Conservation (phyloP, 306 rosid genomes). For the Cicer pinnatifidum region DNA sequence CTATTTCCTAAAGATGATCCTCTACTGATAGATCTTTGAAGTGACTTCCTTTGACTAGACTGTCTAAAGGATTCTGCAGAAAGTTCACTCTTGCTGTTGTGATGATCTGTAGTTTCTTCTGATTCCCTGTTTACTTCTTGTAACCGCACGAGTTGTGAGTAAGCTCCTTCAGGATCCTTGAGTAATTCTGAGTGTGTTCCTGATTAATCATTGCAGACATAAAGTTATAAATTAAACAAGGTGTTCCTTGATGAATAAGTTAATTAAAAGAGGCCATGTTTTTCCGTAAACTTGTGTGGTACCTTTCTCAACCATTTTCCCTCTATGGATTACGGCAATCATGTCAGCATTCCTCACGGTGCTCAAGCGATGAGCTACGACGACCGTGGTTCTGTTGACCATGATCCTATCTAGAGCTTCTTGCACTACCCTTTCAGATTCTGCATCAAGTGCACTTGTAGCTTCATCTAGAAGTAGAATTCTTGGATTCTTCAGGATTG, state of each 20-base stretch:
- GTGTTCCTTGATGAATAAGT: too few relatives aligned
- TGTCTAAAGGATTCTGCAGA: constrained; percentile 59
- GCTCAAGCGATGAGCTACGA: constrained; percentile 96
- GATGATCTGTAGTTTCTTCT: constrained; percentile 47
- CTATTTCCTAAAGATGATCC: constrained; percentile 79
- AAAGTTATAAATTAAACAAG: neutral
- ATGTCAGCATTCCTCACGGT: constrained; percentile 80
- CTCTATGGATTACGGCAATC: constrained; percentile 91
- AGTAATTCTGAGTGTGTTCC: constrained; percentile 74
- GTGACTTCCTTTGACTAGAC: constrained; percentile 63
- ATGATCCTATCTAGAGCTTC: constrained; percentile 87
- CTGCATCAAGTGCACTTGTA: constrained; percentile 93
- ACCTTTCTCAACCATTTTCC: constrained; percentile 96
- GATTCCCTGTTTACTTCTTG: constrained; percentile 66
- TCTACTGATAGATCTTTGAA: constrained; percentile 62
- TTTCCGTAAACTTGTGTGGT: neutral
- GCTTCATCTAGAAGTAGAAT: constrained; percentile 92
- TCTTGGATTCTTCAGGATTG: constrained; percentile 80
- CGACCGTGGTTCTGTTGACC: constrained; percentile 79
- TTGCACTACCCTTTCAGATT: constrained; percentile 89
- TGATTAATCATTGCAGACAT: constrained; percentile 43
- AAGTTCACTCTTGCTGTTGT: constrained; percentile 47
- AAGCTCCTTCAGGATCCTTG: constrained; percentile 79
- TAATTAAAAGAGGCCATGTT: too few relatives aligned
- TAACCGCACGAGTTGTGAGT: constrained; percentile 75